These are phyloP conservation scores for Perkinsus olseni DNA, from an alignment of 169 alveolate species.

Conservation along the genomic window DNA sequence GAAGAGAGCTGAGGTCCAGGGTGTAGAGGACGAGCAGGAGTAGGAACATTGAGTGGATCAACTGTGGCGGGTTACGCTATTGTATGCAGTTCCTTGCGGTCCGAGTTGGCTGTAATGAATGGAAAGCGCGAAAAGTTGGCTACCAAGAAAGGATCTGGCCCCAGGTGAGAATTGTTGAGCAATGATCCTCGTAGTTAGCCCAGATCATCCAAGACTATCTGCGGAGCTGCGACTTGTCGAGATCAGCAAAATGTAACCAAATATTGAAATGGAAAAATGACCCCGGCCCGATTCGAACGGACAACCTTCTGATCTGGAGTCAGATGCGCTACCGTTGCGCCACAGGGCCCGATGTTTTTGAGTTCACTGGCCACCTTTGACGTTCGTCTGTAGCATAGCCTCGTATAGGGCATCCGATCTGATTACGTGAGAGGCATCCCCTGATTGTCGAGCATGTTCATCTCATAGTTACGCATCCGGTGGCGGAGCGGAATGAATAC, in stretches of 20 bases:
- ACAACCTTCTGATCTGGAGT: slow-evolving; percentile 3
- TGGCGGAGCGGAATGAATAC: not conserved
- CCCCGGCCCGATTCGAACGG: slow-evolving; percentile 7
- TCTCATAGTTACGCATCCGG: not conserved
- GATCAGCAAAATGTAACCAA: not conserved
- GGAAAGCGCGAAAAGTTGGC: not conserved
- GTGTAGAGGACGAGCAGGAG: not conserved
- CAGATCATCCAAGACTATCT: too few species aligned
- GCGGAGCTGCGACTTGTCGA: too few species aligned
- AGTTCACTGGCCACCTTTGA: too few species aligned
- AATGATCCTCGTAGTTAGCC: too few species aligned
- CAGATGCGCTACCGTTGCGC: slow-evolving; percentile 6
- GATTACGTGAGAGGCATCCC: too few species aligned
- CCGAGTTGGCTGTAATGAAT: not conserved
- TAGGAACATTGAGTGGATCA: not conserved
- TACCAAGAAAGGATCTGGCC: not conserved
- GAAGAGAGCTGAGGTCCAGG: not conserved
- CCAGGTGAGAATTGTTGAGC: not conserved
- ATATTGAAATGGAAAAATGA: too few species aligned
- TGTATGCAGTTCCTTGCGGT: not conserved
- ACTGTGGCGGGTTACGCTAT: not conserved
- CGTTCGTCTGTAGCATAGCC: too few species aligned
- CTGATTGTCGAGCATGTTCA: too few species aligned
- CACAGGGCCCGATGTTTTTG: not conserved
- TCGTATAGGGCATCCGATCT: too few species aligned